Evolutionary conservation across 345 rosid species (phyloP).

Genomic region (Theobroma cacao): DNA sequence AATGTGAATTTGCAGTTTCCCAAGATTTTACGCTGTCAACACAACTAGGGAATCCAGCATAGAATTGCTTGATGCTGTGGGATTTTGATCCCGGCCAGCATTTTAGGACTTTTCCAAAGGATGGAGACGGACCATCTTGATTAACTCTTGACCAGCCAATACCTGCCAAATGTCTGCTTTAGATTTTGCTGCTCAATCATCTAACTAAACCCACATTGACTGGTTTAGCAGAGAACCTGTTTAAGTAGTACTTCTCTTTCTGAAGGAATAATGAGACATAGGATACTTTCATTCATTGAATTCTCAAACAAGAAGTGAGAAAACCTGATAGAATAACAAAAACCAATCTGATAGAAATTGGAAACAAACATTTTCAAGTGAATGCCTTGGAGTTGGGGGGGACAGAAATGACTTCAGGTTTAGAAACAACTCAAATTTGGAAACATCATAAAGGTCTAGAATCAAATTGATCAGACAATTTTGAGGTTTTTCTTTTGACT

Average conservation of each 20-base stretch:
- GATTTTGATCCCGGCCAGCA: slow-evolving; percentile 1
- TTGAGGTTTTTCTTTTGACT: neutral
- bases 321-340: too few relatives aligned
- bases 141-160: neutral
- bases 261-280: too few relatives aligned
- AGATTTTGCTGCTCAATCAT: neutral
- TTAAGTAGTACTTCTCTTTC: too few relatives aligned
- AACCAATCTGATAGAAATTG: too few relatives aligned
- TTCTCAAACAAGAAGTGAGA: too few relatives aligned
- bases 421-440: neutral
- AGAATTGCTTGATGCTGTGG: neutral
- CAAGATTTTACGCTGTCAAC: neutral
- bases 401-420: too few relatives aligned
- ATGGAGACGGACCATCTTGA: slow-evolving; percentile 24
- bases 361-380: too few relatives aligned
- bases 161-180: slow-evolving; percentile 8
- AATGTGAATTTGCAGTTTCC: neutral
- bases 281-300: too few relatives aligned
- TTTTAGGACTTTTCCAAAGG: neutral
- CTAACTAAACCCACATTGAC: neutral
- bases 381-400: too few relatives aligned
- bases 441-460: too few relatives aligned
- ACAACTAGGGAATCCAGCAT: neutral
- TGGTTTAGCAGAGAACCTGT: neutral
- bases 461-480: neutral